Evolutionary conservation across 78 protist genomes (phyloP).

Genomic region (Dictyostelium citrinum): DNA sequence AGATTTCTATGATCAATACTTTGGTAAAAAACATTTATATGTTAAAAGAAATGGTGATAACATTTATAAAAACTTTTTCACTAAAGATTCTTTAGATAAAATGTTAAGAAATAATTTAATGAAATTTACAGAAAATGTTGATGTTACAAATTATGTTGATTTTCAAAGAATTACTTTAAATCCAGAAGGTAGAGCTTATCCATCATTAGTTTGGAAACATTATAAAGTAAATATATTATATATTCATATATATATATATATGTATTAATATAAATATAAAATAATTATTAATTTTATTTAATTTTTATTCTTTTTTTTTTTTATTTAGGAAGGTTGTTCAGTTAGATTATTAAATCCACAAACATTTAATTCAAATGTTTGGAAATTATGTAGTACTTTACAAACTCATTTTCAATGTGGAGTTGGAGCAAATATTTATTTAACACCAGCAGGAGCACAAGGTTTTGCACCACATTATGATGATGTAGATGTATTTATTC

Average conservation of each 20-base stretch:
- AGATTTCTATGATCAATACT: slow-evolving; percentile 78
- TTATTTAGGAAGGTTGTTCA: slow-evolving; percentile 74
- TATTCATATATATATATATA: no score
- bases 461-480: slow-evolving; percentile 97
- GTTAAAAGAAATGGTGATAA: slow-evolving; percentile 27
- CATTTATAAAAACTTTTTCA: slow-evolving; percentile 40
- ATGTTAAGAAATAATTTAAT: slow-evolving; percentile 39
- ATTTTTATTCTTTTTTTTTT: neutral
- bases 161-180: slow-evolving; percentile 72
- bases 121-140: slow-evolving; percentile 72
- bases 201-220: slow-evolving; percentile 43
- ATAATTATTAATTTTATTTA: neutral
- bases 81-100: slow-evolving; percentile 55
- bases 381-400: slow-evolving; percentile 60
- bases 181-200: slow-evolving; percentile 80
- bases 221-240: neutral
- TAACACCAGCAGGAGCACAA: slow-evolving; percentile 91
- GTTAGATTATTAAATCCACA: slow-evolving; percentile 85
- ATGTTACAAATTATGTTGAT: slow-evolving; percentile 73
- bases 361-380: slow-evolving; percentile 57
- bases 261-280: no score
- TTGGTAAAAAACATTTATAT: slow-evolving; percentile 51
- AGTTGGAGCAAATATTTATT: slow-evolving; percentile 90
- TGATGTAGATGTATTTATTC: slow-evolving; percentile 92
- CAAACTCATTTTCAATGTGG: slow-evolving; percentile 80